Evolutionary conservation across 495 filamentous ascomycete genomes (phyloP).

Genomic region (Neurospora sp.): DNA sequence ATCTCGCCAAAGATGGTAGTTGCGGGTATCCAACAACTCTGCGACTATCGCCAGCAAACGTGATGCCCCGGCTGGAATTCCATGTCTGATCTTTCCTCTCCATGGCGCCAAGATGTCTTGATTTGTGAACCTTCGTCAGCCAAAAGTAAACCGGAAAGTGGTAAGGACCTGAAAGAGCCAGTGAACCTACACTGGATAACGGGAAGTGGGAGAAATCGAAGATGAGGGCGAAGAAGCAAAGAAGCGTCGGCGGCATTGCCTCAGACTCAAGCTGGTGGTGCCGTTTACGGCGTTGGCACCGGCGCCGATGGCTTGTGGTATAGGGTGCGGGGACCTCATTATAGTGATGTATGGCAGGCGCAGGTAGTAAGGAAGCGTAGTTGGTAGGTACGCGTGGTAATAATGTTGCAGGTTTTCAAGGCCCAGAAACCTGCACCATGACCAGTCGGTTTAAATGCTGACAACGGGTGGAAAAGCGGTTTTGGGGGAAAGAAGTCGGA

Average conservation of each 20-base stretch:
- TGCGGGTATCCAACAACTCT: constrained; percentile 12
- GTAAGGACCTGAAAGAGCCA: neutral
- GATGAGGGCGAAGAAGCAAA: neutral
- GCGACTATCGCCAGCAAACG: constrained; percentile 17
- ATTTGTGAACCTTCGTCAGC: neutral
- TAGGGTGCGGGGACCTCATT: neutral
- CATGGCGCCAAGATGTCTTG: neutral
- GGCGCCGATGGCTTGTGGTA: neutral
- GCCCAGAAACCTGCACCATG: neutral
- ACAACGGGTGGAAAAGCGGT: neutral
- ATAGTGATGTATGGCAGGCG: neutral
- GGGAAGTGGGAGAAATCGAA: neutral
- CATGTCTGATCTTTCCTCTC: constrained; percentile 20
- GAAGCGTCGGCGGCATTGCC: constrained; percentile 1
- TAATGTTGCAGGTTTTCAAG: neutral
- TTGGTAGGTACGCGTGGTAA: neutral
- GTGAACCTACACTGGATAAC: neutral
- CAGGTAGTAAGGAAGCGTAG: neutral
- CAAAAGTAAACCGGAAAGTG: neutral
- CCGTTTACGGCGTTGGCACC: neutral
- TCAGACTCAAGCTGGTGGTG: neutral
- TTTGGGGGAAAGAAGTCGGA: neutral
- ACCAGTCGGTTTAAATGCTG: neutral
- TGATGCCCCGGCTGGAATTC: constrained; percentile 31
- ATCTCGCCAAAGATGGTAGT: constrained; percentile 3